Conservation (phyloP, 208 protist genomes). For the Blechomonas ayalai region DNA sequence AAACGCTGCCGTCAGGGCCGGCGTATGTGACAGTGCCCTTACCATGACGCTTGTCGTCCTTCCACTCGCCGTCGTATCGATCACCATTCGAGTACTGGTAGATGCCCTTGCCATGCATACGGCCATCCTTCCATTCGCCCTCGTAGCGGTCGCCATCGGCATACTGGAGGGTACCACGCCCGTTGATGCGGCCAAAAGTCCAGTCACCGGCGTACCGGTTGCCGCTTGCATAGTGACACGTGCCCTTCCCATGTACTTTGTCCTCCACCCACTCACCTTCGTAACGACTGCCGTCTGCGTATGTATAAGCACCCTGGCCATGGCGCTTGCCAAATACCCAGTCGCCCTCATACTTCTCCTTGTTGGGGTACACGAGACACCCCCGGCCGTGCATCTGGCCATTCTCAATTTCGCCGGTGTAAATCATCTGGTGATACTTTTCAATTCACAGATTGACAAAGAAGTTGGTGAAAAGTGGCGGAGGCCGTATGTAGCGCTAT, state of each 20-base stretch:
- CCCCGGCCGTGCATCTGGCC: constrained; percentile 95
- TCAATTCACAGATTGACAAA: too few relatives aligned
- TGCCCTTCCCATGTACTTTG: constrained; percentile 91
- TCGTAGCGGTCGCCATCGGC: constrained; percentile 90
- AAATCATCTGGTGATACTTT: constrained; percentile 95
- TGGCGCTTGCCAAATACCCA: constrained; percentile 93
- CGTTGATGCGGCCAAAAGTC: constrained; percentile 89
- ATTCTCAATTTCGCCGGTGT: constrained; percentile 94
- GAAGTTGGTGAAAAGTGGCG: too few relatives aligned
- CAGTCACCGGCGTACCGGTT: constrained; percentile 88
- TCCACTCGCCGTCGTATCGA: constrained; percentile 91
- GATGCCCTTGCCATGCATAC: constrained; percentile 89
- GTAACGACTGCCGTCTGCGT: constrained; percentile 90
- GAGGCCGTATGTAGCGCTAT: too few relatives aligned
- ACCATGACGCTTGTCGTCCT: constrained; percentile 90
- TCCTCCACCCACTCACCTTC: constrained; percentile 93
- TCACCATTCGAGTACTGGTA: constrained; percentile 90
- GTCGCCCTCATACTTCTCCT: constrained; percentile 92
- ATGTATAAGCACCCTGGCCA: constrained; percentile 88
- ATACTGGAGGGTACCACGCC: constrained; percentile 81
- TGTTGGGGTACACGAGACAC: constrained; percentile 92
- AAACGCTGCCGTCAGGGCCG: constrained; percentile 86
- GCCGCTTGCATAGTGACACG: constrained; percentile 86
- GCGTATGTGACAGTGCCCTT: constrained; percentile 88
- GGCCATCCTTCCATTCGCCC: constrained; percentile 91